Conservation (phyloP, 257 asterid species). For the Eucommia ulmoides region DNA sequence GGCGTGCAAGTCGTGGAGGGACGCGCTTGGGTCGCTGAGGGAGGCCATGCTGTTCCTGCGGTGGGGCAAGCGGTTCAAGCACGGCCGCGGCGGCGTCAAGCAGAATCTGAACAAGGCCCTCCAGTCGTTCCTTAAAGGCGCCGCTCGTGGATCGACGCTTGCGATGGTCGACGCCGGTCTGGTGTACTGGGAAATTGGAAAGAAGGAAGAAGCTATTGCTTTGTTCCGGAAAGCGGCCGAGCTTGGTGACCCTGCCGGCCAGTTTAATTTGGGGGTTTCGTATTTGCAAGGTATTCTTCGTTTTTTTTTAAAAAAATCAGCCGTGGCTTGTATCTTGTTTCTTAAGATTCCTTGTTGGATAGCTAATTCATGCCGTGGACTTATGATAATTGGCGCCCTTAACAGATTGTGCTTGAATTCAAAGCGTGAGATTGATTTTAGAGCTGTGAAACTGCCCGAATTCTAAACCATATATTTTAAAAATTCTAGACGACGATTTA, state of each 20-base stretch:
- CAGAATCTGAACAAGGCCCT: constrained; percentile 39
- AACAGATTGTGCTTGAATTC: too few relatives aligned
- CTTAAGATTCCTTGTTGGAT: too few relatives aligned
- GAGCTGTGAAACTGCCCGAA: too few relatives aligned
- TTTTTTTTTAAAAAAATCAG: too few relatives aligned
- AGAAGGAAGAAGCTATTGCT: constrained; percentile 31
- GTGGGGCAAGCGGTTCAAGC: constrained; percentile 71
- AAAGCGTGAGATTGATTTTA: too few relatives aligned
- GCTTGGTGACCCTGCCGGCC: constrained; percentile 68
- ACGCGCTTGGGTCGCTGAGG: constrained; percentile 59
- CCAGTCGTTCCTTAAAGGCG: constrained; percentile 60
- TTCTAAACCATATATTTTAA: too few relatives aligned
- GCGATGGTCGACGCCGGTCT: constrained; percentile 87
- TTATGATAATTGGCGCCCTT: too few relatives aligned
- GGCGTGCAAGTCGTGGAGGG: constrained; percentile 76
- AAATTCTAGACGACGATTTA: too few relatives aligned
- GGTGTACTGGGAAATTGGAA: constrained; percentile 69
- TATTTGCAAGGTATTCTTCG: constrained; percentile 68
- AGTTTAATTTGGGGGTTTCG: constrained; percentile 72
- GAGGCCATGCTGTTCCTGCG: constrained; percentile 49
- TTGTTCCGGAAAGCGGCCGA: constrained; percentile 60
- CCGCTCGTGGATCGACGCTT: constrained; percentile 75
- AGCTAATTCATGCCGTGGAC: too few relatives aligned
- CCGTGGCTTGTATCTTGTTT: too few relatives aligned
- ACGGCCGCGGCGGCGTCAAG: constrained; percentile 60